phyloP scores from a whole-genome alignment of 805 yeast genomes.

The Sugiyamaella boreocaroliniensis region DNA sequence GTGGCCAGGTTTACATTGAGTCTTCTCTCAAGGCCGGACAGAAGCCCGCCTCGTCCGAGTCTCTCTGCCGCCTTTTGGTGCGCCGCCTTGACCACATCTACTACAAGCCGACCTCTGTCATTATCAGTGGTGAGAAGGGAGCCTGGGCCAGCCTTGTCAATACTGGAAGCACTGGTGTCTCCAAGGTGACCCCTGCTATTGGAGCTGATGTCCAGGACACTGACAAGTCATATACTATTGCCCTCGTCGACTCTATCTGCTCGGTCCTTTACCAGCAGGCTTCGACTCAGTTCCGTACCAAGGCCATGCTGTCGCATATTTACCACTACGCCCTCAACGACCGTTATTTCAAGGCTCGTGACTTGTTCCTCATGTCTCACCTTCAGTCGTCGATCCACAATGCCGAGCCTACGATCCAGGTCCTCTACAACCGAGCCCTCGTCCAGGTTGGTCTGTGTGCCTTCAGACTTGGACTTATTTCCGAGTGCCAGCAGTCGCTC shows the following conservation, averaged over 20 bases:
- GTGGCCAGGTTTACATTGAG: slow-evolving; percentile 84
- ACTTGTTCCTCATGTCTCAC: slow-evolving; percentile 79
- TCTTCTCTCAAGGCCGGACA: slow-evolving; percentile 34
- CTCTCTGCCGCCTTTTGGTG: slow-evolving; percentile 57
- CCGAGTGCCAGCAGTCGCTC: slow-evolving; percentile 79
- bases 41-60: slow-evolving; percentile 28
- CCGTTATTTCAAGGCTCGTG: slow-evolving; percentile 78
- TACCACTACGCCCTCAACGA: slow-evolving; percentile 89
- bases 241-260: slow-evolving; percentile 59
- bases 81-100: slow-evolving; percentile 89
- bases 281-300: slow-evolving; percentile 64
- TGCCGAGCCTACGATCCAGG: slow-evolving; percentile 82
- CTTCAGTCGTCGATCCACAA: slow-evolving; percentile 75
- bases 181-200: slow-evolving; percentile 33
- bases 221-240: slow-evolving; percentile 39
- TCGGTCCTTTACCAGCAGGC: slow-evolving; percentile 59
- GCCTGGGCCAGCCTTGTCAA: slow-evolving; percentile 61
- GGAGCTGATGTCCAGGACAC: slow-evolving; percentile 25
- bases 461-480: slow-evolving; percentile 79
- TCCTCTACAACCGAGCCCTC: slow-evolving; percentile 87
- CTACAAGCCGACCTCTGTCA: slow-evolving; percentile 78
- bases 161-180: slow-evolving; percentile 12
- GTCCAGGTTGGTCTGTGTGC: slow-evolving; percentile 96
- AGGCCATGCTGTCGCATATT: slow-evolving; percentile 76
- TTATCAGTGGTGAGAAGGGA: slow-evolving; percentile 56